Base-by-base conservation (phyloP, 257 asterid genomes). In the Agastache rugosa region DNA sequence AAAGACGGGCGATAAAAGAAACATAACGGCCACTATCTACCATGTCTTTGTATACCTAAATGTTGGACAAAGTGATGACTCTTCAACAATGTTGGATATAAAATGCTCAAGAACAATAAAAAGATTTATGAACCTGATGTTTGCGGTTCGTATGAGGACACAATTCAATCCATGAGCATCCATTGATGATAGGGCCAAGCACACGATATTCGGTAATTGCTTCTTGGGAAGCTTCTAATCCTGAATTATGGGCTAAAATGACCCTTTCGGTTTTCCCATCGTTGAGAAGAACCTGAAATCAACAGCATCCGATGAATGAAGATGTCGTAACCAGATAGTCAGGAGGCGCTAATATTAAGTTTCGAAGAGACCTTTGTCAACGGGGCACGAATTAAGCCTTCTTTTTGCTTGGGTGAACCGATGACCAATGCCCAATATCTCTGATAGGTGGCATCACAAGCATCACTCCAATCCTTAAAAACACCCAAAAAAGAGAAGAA, bases 141-240 rank as follows among this genome's bases (percentile, higher is more conserved):
- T 90, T 94, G 67, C 93, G 79, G 78, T 88, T 87, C 6, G 99
- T 94, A 56, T 39, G 90, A 0, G 98, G 97, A 58, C 84, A 68
- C 79, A 94, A 69, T 74, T 94, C 99, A 42, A 94, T 90, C 97
- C 97, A 94, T 11, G 97, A 92, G 77, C 99, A 94, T 39, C 99
- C 97, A 65, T 92, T 93, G 79, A 91, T 88, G 74, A 74, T 88
- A 51, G 97, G 98, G 77, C 98, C 98, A 80, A 93, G 91, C 50
- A 94, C 88, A 34, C 96, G 89, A 79, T 89, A 94, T 81, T 87
- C 90, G 6, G 99, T 92, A 44, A 90, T 72, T 63, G 98, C 99
- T 78, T 90, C 96, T 69, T 92, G 96, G 75, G 90, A 86, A 81
- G 96, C 84, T 83, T 92, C 97, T 80, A 92, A 83, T 53, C 92